Base-by-base conservation (phyloP, 768 basidiomycete genomes). In the Dacryopinax spathularia region DNA sequence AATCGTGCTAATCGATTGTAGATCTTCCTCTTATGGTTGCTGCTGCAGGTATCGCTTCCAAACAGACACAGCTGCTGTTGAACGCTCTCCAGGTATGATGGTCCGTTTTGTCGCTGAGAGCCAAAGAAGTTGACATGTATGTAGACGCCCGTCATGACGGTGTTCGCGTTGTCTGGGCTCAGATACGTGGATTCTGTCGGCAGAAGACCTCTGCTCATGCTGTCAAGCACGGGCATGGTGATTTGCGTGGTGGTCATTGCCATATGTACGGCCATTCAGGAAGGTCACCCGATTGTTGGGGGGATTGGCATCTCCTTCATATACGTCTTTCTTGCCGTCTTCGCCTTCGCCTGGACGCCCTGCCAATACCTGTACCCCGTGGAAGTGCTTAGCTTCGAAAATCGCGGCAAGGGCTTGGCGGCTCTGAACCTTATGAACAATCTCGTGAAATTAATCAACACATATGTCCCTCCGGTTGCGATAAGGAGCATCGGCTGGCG, bases 21-120 rank as follows among this genome's bases (percentile, higher is more conserved):
- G 39, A 41, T 18, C 39, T 41, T 18, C 39, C 39, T 41, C 39
- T 41, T 15, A 41, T 41, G 39, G 68, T 66, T 12, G 68, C 74
- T 68, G 73, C 70, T 18, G 75, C 75, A 1, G 75, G 75, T 12
- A 75, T 76, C 62, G 72, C 71, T 59, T 68, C 65, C 34, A 68
- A 68, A 41, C 69, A 68, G 43, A 69, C 70, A n/a, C 70, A 70
- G 39, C 65, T 72, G 12, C 66, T 72, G 27, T 66, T 68, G 27
- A 72, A 72, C 36, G 71, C 71, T 5, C 66, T 72, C 10, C 71
- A 72, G 39, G 39, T 41, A 5, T 18, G 39, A 18, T 22, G 4
- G 16, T 6, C 39, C 16, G 22, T 6, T 41, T 18, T 41, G 39
- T 18, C 5, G 7, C 39, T 18, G 7, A 6, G n/a, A n/a, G n/a